Percentiles rank a stretch among this genome's conserved stretches.
phyloP scores from a whole-genome alignment of 768 basidiomycete species.

The Sporobolomyces pararoseus region DNA sequence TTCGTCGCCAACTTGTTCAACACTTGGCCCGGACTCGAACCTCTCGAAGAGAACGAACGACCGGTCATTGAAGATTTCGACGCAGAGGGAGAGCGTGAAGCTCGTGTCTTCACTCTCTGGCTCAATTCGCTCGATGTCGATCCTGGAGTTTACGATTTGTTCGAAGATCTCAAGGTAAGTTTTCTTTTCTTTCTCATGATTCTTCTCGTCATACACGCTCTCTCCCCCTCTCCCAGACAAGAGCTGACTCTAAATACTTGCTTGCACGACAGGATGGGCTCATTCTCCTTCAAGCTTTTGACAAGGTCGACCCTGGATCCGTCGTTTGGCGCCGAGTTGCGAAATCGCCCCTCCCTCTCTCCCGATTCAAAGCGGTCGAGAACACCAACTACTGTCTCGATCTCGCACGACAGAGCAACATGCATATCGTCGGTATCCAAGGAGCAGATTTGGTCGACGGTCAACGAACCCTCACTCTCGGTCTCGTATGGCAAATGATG shows the following conservation, averaged over 20 bases:
- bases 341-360: slow-evolving; percentile 67
- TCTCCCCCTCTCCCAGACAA: too few species aligned
- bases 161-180: slow-evolving; percentile 79
- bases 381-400: slow-evolving; percentile 97
- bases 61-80: slow-evolving; percentile 97
- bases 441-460: slow-evolving; percentile 96
- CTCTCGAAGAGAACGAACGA: slow-evolving; percentile 87
- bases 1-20: slow-evolving; percentile 99
- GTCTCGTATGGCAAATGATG: slow-evolving; percentile 88
- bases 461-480: slow-evolving; percentile 84
- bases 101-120: slow-evolving; percentile 96
- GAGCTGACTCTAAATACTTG: too few species aligned
- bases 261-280: slow-evolving; percentile 80
- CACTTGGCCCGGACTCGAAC: slow-evolving; percentile 87
- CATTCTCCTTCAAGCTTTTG: slow-evolving; percentile 89
- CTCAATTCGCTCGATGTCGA: slow-evolving; percentile 95
- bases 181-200: not conserved
- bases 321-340: slow-evolving; percentile 95
- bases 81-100: slow-evolving; percentile 96
- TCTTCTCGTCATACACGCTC: too few species aligned
- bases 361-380: slow-evolving; percentile 95
- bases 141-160: slow-evolving; percentile 90
- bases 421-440: slow-evolving; percentile 96
- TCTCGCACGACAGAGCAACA: slow-evolving; percentile 81
- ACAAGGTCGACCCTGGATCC: slow-evolving; percentile 85